A percentile compares a stretch with the other conserved stretches of the same genome.
phyloP scores from a whole-genome alignment of 2,329 filamentous ascomycete species.

The Aspergillus sp. region DNA sequence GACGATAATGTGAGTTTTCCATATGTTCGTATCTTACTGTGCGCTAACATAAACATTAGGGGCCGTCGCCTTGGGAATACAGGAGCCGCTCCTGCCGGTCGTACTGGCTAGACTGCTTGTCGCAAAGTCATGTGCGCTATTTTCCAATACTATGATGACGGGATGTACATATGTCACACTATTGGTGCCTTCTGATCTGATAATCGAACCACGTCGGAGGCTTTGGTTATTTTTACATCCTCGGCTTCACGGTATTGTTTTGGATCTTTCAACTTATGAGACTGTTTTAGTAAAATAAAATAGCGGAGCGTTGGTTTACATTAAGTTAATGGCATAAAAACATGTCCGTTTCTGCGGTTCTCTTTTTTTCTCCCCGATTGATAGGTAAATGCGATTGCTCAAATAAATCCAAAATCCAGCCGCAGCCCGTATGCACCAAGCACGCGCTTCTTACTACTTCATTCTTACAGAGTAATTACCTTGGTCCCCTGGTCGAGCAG shows the following conservation, averaged over 20 bases:
- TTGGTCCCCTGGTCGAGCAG: too few species aligned
- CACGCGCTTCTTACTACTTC: too few species aligned
- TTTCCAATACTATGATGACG: conserved; percentile 17
- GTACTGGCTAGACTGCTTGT: conserved; percentile 20
- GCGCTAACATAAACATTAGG: conserved; percentile 21
- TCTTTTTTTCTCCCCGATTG: too few species aligned
- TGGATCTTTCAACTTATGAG: not conserved
- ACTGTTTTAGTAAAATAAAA: not conserved
- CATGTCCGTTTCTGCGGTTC: not conserved
- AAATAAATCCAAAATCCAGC: too few species aligned
- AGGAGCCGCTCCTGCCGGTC: conserved; percentile 16
- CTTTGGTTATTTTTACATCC: conserved; percentile 8
- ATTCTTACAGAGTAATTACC: too few species aligned
- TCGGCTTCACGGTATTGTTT: conserved; percentile 3
- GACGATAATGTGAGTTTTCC: conserved; percentile 57
- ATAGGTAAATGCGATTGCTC: too few species aligned
- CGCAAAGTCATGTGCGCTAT: conserved; percentile 11
- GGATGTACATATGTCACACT: conserved; percentile 39
- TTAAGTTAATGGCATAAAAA: not conserved
- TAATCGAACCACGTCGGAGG: conserved; percentile 15
- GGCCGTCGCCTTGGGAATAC: conserved; percentile 30
- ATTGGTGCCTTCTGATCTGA: conserved; percentile 16
- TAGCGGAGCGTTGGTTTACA: not conserved
- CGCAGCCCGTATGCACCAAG: too few species aligned
- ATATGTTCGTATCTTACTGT: not conserved